Evolutionary conservation across 192 early-diverging fungal species (phyloP).

Genomic region (Chytriomyces confervae): DNA sequence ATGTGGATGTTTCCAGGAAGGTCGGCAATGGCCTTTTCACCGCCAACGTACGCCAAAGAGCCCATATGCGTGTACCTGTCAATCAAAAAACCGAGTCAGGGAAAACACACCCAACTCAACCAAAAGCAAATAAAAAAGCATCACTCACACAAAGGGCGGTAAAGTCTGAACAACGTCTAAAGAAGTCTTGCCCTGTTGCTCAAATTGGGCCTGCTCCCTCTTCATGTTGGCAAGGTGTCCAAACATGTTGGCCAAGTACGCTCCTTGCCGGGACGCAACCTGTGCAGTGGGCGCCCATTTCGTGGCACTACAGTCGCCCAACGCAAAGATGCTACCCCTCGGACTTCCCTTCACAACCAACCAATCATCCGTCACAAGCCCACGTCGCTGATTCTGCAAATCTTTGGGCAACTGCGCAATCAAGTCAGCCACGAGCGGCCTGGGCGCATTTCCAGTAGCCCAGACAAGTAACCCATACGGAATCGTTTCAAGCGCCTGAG

Average conservation of each 20-base stretch:
- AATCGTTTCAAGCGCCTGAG: slow-evolving; percentile 62
- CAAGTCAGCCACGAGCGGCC: slow-evolving; percentile 69
- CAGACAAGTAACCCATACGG: slow-evolving; percentile 82
- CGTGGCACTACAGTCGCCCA: slow-evolving; percentile 79
- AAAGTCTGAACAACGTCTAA: background rate
- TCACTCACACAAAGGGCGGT: slow-evolving; percentile 24
- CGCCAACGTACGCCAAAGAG: slow-evolving; percentile 89
- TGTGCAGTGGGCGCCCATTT: slow-evolving; percentile 80
- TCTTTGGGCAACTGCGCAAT: slow-evolving; percentile 64
- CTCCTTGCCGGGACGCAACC: slow-evolving; percentile 87
- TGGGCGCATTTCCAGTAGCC: slow-evolving; percentile 83
- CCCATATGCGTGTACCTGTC: slow-evolving; percentile 88
- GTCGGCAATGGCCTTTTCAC: slow-evolving; percentile 93
- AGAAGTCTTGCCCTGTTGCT: background rate
- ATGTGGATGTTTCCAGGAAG: slow-evolving; percentile 67
- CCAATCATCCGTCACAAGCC: slow-evolving; percentile 74
- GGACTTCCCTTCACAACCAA: slow-evolving; percentile 66
- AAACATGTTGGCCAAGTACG: slow-evolving; percentile 80
- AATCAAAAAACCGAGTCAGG: slow-evolving; percentile 35
- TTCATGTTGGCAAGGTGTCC: slow-evolving; percentile 56
- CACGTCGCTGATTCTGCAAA: slow-evolving; percentile 69
- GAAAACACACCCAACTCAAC: background rate
- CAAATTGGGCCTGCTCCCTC: slow-evolving; percentile 5
- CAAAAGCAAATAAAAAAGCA: background rate
- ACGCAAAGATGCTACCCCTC: slow-evolving; percentile 62